Evolutionary conservation across 129 eudicot species (phyloP).

Genomic region (Tagetes erecta): DNA sequence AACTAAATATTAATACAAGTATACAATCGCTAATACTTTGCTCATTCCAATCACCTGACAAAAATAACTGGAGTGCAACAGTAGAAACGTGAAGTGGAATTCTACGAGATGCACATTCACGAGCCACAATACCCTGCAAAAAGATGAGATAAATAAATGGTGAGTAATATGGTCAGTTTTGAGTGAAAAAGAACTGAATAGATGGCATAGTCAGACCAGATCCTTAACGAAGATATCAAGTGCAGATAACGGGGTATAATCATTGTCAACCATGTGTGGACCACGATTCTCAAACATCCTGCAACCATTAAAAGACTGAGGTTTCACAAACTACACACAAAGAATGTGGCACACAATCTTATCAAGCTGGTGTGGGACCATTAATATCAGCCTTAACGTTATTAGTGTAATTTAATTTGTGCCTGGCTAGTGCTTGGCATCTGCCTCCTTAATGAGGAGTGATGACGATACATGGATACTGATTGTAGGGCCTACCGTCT

Average conservation of each 20-base stretch:
- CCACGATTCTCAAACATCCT: slow-evolving; percentile 99
- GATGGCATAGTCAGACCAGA: slow-evolving; percentile 64
- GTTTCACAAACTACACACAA: neutral
- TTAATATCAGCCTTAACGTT: neutral
- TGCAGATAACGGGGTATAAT: slow-evolving; percentile 94
- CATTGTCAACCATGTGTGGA: slow-evolving; percentile 97
- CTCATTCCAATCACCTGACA: slow-evolving; percentile 63
- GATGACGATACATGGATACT: slow-evolving; percentile 14
- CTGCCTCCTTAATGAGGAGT: neutral
- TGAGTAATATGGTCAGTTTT: neutral
- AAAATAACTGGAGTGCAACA: slow-evolving; percentile 83
- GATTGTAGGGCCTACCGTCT: slow-evolving; percentile 5
- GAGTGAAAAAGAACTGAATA: neutral
- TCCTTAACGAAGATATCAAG: slow-evolving; percentile 99
- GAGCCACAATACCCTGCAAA: slow-evolving; percentile 90
- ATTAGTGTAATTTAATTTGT: slow-evolving; percentile 7
- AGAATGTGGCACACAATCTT: neutral
- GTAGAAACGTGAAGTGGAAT: slow-evolving; percentile 91
- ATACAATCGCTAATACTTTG: neutral
- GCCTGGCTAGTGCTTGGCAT: slow-evolving; percentile 6
- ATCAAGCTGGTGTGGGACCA: slow-evolving; percentile 6
- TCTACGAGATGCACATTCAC: slow-evolving; percentile 80
- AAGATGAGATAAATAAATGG: slow-evolving; percentile 12
- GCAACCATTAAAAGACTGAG: slow-evolving; percentile 32
- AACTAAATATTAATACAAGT: too few relatives aligned